Conservation (phyloP, 2,329 filamentous ascomycete genomes). For the Raffaelea deltoideospora region DNA sequence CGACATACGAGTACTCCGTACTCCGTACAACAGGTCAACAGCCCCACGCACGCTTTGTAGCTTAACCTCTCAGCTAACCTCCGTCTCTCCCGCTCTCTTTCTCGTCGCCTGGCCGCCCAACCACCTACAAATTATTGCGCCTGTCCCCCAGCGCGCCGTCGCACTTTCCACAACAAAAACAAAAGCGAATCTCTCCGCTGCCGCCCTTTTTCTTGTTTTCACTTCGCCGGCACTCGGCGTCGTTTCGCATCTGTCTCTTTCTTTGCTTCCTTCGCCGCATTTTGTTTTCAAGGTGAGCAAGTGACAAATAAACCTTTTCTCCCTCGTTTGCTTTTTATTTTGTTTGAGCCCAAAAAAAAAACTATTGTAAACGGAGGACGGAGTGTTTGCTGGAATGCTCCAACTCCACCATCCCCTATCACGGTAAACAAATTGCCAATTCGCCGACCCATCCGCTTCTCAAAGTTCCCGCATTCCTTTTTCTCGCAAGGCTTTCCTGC, state of each 20-base stretch:
- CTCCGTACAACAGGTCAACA: neutral
- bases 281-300: neutral
- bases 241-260: neutral
- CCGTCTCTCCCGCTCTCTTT: constrained; percentile 1
- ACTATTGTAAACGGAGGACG: no score
- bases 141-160: constrained; percentile 2
- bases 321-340: neutral
- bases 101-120: constrained; percentile 10
- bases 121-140: no score
- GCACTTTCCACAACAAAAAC: neutral
- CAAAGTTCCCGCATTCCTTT: no score
- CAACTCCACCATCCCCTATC: no score
- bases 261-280: neutral
- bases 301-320: neutral
- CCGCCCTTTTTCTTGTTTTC: neutral
- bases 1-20: neutral
- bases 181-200: neutral
- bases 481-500: no score
- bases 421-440: no score
- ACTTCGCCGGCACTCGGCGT: neutral
- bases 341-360: no score
- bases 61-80: constrained; percentile 1
- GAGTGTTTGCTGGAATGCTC: no score
- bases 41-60: neutral
- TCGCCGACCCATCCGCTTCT: no score